A percentile compares a stretch with the other conserved stretches of the same genome.
Evolutionary conservation across 352 stramenopile species (phyloP).

Genomic region (Pythium pyrilobum): DNA sequence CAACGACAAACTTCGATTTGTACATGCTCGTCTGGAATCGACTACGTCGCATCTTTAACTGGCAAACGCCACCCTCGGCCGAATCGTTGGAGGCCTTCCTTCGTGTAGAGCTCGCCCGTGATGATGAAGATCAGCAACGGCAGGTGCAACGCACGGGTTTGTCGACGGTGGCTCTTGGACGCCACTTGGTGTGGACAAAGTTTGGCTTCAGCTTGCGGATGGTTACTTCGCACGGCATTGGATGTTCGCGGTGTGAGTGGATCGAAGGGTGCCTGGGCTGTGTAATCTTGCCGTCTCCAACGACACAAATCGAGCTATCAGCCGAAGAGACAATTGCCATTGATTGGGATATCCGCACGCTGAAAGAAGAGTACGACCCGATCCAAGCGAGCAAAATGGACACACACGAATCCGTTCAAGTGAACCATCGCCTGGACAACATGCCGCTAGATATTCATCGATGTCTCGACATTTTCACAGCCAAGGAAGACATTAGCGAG

Average conservation of each 20-base stretch:
- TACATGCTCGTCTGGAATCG: conserved; percentile 78
- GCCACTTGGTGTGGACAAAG: conserved; percentile 51
- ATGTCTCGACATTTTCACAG: conserved; percentile 86
- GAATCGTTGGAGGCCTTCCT: conserved; percentile 23
- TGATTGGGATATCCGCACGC: conserved; percentile 85
- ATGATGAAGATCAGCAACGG: conserved; percentile 14
- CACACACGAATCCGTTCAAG: conserved; percentile 52
- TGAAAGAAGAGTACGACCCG: conserved; percentile 85
- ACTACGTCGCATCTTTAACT: conserved; percentile 82
- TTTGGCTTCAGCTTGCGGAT: conserved; percentile 84
- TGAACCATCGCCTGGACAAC: conserved; percentile 68
- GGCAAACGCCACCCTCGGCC: conserved; percentile 40
- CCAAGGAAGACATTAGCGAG: conserved; percentile 73
- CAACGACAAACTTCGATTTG: conserved; percentile 65
- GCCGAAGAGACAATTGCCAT: conserved; percentile 84
- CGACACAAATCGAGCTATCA: conserved; percentile 36
- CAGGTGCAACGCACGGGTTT: conserved; percentile 34
- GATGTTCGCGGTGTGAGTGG: conserved; percentile 87
- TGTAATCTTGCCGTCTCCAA: conserved; percentile 55
- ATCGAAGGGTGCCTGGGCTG: conserved; percentile 83
- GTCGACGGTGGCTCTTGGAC: conserved; percentile 55
- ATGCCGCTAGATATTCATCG: conserved; percentile 74
- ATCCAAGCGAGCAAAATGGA: conserved; percentile 82
- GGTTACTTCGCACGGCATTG: conserved; percentile 75
- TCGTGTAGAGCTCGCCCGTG: not conserved